Base-by-base conservation (phyloP, 208 protist species). In the Wallacemonas sp. region DNA sequence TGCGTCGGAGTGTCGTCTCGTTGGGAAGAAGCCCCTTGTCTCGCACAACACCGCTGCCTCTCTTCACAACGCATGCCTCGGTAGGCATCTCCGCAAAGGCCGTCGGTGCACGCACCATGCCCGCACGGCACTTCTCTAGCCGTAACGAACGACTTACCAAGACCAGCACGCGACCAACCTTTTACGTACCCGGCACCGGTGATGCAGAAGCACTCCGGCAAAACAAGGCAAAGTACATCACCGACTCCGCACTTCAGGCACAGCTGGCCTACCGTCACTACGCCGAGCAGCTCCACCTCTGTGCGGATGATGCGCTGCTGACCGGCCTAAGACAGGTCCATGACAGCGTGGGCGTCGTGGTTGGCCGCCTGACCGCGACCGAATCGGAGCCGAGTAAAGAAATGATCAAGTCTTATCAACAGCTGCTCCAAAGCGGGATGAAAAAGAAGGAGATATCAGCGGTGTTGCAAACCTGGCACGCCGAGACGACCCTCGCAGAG, bases 241-340 rank as follows among this genome's bases (percentile, higher is more conserved):
- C 51, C 51, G 51, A 58, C 30, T 33, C 51, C 17, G 51, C 51
- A 14, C 1, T 58, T 9, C 30, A 58, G 28, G 51, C n/a, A 3
- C 51, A 58, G 30, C 51, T 58, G 9, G 51, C 51, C 15, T 58
- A 58, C 31, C 51, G 51, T 14, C 51, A 58, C 28, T 58, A 58
- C 28, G 51, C 51, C 15, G 12, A 3, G 26, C 51, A 58, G 30
- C 51, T 58, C 9, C n/a, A 39, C 6, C 51, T 58, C 6, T 91
- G 84, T 54, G 78, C 63, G 28, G 47, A 77, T 41, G 77, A 80
- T 19, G 85, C 90, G 49, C 84, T 95, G 33, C 34, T 88, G 15
- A 27, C 71, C 4, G 89, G 89, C 9, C 76, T 62, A 39, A 70
- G 82, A 41, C 86, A 95, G 53, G 78, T 80, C 5, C 91, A 95